These are phyloP conservation scores for Saccharum spontaneum DNA, from an alignment of 176 grass and related monocot species.

Conservation along the genomic window DNA sequence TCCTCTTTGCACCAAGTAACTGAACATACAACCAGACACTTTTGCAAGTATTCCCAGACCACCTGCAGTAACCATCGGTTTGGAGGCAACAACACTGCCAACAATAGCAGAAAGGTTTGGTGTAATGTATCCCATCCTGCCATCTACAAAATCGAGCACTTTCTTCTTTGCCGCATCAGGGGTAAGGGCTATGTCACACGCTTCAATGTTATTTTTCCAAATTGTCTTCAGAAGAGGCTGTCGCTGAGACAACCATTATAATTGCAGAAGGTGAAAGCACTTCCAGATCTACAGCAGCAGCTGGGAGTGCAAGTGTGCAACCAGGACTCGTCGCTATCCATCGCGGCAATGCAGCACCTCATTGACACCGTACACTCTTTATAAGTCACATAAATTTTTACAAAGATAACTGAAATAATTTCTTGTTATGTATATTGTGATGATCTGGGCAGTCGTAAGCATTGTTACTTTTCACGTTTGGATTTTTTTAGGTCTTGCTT, in stretches of 20 bases:
- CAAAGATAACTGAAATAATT: too few relatives aligned
- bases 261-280: constrained; percentile 86
- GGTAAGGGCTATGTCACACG: constrained; percentile 76
- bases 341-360: too few relatives aligned
- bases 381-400: too few relatives aligned
- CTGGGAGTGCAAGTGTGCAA: too few relatives aligned
- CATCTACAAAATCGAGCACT: constrained; percentile 87
- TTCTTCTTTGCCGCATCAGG: constrained; percentile 91
- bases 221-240: constrained; percentile 80
- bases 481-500: too few relatives aligned
- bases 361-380: too few relatives aligned
- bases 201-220: constrained; percentile 73
- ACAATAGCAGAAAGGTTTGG: constrained; percentile 88
- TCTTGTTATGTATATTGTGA: too few relatives aligned
- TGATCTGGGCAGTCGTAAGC: too few relatives aligned
- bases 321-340: too few relatives aligned
- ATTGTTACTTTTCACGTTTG: too few relatives aligned
- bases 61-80: constrained; percentile 82
- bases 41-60: constrained; percentile 75
- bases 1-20: constrained; percentile 74
- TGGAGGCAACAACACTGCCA: constrained; percentile 79
- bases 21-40: constrained; percentile 95
- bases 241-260: constrained; percentile 84
- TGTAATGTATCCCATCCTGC: constrained; percentile 81
- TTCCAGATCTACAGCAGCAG: constrained; percentile 56